phyloP scores from a whole-genome alignment of 257 asterid genomes.

The Osmanthus fragrans region DNA sequence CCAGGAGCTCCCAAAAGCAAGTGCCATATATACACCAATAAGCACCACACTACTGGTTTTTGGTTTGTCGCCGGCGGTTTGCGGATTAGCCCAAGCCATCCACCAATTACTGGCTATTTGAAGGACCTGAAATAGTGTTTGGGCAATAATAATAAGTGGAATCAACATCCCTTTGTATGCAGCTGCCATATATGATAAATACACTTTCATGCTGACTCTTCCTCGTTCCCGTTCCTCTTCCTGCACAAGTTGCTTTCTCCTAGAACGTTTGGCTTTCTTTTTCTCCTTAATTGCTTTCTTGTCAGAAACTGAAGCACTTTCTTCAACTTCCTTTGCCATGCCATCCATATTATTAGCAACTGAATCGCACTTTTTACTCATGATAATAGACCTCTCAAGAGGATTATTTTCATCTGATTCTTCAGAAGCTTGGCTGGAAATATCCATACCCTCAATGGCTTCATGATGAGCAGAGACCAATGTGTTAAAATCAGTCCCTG shows the following conservation, averaged over 20 bases:
- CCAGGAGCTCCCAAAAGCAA: constrained; percentile 96
- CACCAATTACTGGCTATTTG: constrained; percentile 99
- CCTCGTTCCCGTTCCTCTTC: constrained; percentile 99
- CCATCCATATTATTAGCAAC: constrained; percentile 49
- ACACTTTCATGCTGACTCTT: constrained; percentile 95
- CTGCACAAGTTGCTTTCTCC: constrained; percentile 93
- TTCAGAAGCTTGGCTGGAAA: constrained; percentile 56
- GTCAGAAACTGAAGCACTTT: constrained; percentile 68
- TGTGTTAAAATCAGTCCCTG: constrained; percentile 89
- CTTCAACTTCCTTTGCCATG: constrained; percentile 61
- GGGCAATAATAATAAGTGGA: constrained; percentile 87
- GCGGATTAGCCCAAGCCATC: constrained; percentile 99
- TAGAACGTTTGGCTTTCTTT: constrained; percentile 82
- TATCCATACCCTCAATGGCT: constrained; percentile 97
- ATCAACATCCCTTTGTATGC: constrained; percentile 91
- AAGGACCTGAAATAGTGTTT: constrained; percentile 88
- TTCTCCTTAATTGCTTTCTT: constrained; percentile 81
- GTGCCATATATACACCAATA: constrained; percentile 87
- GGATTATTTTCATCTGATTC: constrained; percentile 60
- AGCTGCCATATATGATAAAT: constrained; percentile 87
- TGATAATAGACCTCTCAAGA: constrained; percentile 49
- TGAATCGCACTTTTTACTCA: constrained; percentile 57
- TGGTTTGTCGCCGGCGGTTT: constrained; percentile 75
- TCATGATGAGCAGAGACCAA: constrained; percentile 94
- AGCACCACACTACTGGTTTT: constrained; percentile 74